phyloP scores from a whole-genome alignment of 352 stramenopile species.

The Phytopythium kandeliae region DNA sequence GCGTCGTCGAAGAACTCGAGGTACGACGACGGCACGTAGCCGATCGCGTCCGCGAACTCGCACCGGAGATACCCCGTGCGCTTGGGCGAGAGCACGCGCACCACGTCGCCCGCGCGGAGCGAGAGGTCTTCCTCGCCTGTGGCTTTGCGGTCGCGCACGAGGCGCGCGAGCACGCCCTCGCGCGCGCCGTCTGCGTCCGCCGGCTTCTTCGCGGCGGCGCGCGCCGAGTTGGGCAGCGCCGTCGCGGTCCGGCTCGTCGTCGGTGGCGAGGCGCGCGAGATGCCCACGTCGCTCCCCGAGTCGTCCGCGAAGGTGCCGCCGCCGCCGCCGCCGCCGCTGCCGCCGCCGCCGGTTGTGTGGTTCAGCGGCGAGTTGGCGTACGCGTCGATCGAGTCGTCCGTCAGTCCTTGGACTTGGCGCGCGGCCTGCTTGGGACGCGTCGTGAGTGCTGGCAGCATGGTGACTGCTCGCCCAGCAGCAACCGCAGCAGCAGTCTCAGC shows the following conservation, averaged over 20 bases:
- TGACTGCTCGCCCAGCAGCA: neutral
- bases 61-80: constrained; percentile 82
- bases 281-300: constrained; percentile 24
- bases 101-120: constrained; percentile 52
- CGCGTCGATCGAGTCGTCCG: constrained; percentile 83
- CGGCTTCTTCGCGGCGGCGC: constrained; percentile 11
- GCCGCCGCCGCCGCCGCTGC: constrained; percentile 10
- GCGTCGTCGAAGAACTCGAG: constrained; percentile 71
- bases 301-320: constrained; percentile 51
- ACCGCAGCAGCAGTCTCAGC: no score
- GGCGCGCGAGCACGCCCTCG: constrained; percentile 32
- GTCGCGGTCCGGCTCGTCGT: constrained; percentile 11
- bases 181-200: constrained; percentile 15
- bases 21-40: constrained; percentile 80
- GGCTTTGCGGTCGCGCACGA: constrained; percentile 69
- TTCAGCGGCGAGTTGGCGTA: constrained; percentile 62
- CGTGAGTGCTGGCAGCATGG: constrained; percentile 77
- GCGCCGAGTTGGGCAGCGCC: constrained; percentile 1
- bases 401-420: constrained; percentile 73
- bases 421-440: constrained; percentile 81
- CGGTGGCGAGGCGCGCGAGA: constrained; percentile 13
- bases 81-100: constrained; percentile 72
- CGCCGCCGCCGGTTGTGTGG: no score
- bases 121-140: constrained; percentile 71
- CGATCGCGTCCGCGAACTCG: constrained; percentile 59